phyloP scores from a whole-genome alignment of 73 alveolate genomes.

The Paramecium bursaria region DNA sequence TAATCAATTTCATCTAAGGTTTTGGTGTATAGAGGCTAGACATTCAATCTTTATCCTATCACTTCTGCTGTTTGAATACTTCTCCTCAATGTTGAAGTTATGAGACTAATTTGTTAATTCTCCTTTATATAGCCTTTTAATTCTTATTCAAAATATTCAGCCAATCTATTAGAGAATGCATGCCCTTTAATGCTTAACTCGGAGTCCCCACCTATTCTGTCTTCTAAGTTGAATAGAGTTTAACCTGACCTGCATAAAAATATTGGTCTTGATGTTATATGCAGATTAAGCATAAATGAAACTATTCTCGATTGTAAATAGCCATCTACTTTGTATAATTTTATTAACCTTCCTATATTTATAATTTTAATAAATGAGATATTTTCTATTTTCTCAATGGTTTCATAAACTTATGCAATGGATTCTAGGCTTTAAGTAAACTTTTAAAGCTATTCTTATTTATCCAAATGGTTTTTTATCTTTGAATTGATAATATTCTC shows the following conservation, averaged over 20 bases:
- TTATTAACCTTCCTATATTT: slow-evolving; percentile 56
- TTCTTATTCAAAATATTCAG: slow-evolving; percentile 59
- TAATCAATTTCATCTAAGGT: slow-evolving; percentile 71
- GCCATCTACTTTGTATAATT: slow-evolving; percentile 55
- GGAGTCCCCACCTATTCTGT: slow-evolving; percentile 76
- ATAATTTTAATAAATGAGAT: slow-evolving; percentile 64
- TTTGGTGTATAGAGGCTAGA: slow-evolving; percentile 22
- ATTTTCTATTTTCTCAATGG: slow-evolving; percentile 34
- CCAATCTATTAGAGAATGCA: slow-evolving; percentile 14
- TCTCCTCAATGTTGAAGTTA: slow-evolving; percentile 63
- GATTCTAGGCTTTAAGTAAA: slow-evolving; percentile 54
- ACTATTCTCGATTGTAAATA: slow-evolving; percentile 61
- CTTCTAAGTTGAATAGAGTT: slow-evolving; percentile 44
- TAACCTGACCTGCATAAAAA: slow-evolving; percentile 68
- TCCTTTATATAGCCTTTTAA: not conserved
- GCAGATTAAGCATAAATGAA: slow-evolving; percentile 58
- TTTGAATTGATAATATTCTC: slow-evolving; percentile 67
- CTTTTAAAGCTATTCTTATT: slow-evolving; percentile 52
- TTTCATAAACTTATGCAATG: slow-evolving; percentile 57
- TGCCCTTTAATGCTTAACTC: slow-evolving; percentile 63
- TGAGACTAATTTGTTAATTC: slow-evolving; percentile 52
- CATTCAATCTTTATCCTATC: slow-evolving; percentile 10
- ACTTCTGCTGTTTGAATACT: slow-evolving; percentile 67
- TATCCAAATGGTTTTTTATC: slow-evolving; percentile 58
- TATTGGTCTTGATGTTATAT: slow-evolving; percentile 63